Percentiles rank a stretch among this genome's conserved stretches.
Conservation (phyloP, 768 basidiomycete species). For the Austroboletus festivus region DNA sequence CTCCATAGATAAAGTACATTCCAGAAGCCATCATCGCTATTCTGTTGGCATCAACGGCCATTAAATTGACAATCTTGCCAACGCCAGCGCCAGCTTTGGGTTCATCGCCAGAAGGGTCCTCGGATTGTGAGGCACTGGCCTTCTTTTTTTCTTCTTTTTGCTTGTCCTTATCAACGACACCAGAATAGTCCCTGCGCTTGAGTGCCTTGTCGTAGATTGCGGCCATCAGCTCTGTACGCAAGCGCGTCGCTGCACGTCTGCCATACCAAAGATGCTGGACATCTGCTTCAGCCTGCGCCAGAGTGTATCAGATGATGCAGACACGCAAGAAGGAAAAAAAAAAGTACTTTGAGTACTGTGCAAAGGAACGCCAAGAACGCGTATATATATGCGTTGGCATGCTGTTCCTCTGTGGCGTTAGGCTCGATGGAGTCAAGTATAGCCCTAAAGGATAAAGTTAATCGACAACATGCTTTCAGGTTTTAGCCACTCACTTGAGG, state of each 20-base stretch:
- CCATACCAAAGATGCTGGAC: slow-evolving; percentile 78
- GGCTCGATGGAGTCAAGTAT: slow-evolving; percentile 58
- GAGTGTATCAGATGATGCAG: neutral
- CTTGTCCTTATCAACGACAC: slow-evolving; percentile 58
- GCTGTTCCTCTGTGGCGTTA: slow-evolving; percentile 45
- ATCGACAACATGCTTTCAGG: neutral
- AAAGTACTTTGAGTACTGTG: slow-evolving; percentile 32
- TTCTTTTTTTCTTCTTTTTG: slow-evolving; percentile 22
- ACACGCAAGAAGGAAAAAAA: neutral
- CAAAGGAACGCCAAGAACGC: slow-evolving; percentile 72
- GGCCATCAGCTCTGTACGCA: slow-evolving; percentile 79
- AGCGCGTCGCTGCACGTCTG: slow-evolving; percentile 69
- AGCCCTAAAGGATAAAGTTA: slow-evolving; percentile 31
- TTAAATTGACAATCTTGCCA: slow-evolving; percentile 88
- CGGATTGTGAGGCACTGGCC: slow-evolving; percentile 9
- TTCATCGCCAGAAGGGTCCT: slow-evolving; percentile 38
- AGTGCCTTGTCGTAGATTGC: slow-evolving; percentile 87
- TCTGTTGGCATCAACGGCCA: slow-evolving; percentile 76
- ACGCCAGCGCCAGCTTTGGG: slow-evolving; percentile 78
- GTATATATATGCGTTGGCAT: slow-evolving; percentile 68
- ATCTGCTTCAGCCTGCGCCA: slow-evolving; percentile 54
- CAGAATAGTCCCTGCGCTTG: slow-evolving; percentile 80
- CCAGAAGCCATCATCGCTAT: slow-evolving; percentile 53
- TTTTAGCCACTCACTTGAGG: slow-evolving; percentile 51
- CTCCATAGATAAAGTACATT: slow-evolving; percentile 66